phyloP scores from a whole-genome alignment of 2,329 filamentous ascomycete genomes.

The Epichloe festucae region DNA sequence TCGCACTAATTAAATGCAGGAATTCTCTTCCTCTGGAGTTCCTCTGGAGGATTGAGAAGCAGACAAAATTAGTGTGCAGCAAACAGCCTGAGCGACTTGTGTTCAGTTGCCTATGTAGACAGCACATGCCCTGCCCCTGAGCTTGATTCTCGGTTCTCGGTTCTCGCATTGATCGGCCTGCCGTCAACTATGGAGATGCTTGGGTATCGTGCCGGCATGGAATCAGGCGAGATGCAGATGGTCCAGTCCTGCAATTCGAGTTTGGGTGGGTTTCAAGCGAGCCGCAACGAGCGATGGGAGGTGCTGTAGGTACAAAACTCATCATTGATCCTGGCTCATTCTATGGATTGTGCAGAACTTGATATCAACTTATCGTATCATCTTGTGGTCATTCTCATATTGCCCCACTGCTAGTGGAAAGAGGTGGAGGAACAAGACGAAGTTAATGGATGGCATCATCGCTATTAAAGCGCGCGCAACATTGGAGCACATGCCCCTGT shows the following conservation, averaged over 20 bases:
- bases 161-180: not conserved
- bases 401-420: not conserved
- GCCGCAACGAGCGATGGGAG: too few relatives aligned
- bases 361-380: not conserved
- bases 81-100: not conserved
- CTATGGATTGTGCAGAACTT: not conserved
- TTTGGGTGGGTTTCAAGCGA: not conserved
- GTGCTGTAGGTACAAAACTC: not conserved
- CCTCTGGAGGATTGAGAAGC: too few relatives aligned
- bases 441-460: not conserved
- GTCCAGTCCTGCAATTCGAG: not conserved
- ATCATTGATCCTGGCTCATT: not conserved
- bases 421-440: not conserved
- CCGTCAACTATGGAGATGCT: not conserved
- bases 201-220: not conserved
- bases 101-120: not conserved
- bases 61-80: not conserved
- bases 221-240: not conserved
- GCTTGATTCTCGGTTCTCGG: not conserved
- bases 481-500: too few relatives aligned
- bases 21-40: too few relatives aligned
- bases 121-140: not conserved
- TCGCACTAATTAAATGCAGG: too few relatives aligned
- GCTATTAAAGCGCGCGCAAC: too few relatives aligned
- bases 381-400: not conserved